Percentiles rank a stretch among this genome's conserved stretches.
These are phyloP conservation scores for Saccharum hybrid DNA, from an alignment of 202 grass and related monocot genomes.

Conservation along the genomic window DNA sequence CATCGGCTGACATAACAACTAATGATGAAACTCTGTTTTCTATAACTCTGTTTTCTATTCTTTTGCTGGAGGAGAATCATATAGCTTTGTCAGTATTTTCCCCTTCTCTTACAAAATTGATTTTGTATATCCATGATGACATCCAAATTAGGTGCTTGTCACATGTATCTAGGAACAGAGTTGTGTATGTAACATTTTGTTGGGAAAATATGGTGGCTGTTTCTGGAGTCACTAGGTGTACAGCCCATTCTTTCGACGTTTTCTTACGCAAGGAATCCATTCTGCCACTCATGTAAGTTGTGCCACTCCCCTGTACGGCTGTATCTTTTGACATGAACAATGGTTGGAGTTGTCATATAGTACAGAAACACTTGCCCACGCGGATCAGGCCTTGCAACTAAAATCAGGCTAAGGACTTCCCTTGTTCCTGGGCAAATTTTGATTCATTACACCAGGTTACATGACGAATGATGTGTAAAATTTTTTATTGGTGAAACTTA, in stretches of 20 bases:
- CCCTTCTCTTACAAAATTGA: conserved; percentile 24
- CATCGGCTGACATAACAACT: conserved; percentile 61
- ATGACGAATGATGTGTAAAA: background rate
- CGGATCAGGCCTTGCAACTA: conserved; percentile 1
- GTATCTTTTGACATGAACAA: conserved; percentile 22
- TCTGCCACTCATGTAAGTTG: conserved; percentile 31
- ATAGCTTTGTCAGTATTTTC: conserved; percentile 33
- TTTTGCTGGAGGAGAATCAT: conserved; percentile 41
- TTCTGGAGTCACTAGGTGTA: conserved; percentile 42
- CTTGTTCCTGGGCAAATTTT: background rate
- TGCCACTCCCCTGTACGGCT: background rate
- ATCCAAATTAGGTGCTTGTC: conserved; percentile 23
- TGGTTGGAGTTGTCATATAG: background rate
- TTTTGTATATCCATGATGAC: conserved; percentile 41
- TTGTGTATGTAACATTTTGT: conserved; percentile 57
- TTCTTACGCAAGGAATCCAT: conserved; percentile 32
- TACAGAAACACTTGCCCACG: conserved; percentile 12
- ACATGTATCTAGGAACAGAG: conserved; percentile 44
- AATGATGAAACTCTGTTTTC: conserved; percentile 28
- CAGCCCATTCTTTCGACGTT: conserved; percentile 27
- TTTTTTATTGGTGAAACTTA: background rate
- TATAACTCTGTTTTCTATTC: no score
- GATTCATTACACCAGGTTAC: background rate
- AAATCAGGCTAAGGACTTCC: conserved; percentile 3
- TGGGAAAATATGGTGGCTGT: conserved; percentile 29